phyloP scores from a whole-genome alignment of 768 basidiomycete genomes.

The Exsudoporus frostii region DNA sequence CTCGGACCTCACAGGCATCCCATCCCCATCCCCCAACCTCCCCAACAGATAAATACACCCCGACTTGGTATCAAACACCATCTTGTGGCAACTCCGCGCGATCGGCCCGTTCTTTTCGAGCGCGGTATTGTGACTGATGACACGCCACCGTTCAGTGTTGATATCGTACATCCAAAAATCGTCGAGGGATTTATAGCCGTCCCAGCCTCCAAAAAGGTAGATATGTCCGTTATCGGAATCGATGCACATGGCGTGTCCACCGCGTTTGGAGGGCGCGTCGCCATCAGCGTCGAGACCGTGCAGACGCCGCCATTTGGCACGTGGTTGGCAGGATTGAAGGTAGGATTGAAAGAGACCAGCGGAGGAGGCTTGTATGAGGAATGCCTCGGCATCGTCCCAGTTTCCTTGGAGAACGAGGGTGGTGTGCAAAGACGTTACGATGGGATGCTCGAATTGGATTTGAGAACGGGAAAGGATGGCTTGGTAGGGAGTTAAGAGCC shows the following conservation, averaged over 20 bases:
- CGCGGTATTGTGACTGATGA: conserved; percentile 54
- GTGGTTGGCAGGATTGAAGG: conserved; percentile 52
- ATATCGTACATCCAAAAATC: conserved; percentile 79
- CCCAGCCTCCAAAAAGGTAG: conserved; percentile 80
- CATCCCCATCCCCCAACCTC: conserved; percentile 56
- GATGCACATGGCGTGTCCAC: conserved; percentile 82
- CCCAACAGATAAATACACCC: conserved; percentile 75
- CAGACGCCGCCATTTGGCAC: conserved; percentile 59
- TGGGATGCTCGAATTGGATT: conserved; percentile 56
- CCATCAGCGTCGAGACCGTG: conserved; percentile 58
- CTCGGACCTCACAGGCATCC: conserved; percentile 24
- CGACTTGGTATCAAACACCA: conserved; percentile 72
- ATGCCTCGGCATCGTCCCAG: conserved; percentile 55
- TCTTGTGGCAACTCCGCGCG: conserved; percentile 75
- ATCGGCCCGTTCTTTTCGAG: conserved; percentile 63
- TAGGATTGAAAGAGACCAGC: conserved; percentile 62
- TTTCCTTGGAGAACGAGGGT: conserved; percentile 64
- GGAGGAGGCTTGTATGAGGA: conserved; percentile 47
- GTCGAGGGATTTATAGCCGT: conserved; percentile 66
- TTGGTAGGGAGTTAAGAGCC: conserved; percentile 59
- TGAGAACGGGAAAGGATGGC: conserved; percentile 22
- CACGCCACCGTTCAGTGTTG: conserved; percentile 54
- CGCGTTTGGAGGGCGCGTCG: conserved; percentile 62
- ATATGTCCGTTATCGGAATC: conserved; percentile 59
- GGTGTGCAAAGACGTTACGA: conserved; percentile 62